Percentiles rank a stretch among this genome's conserved stretches.
Conservation (phyloP, 1,284 basidiomycete species). For the Naganishia sp. region DNA sequence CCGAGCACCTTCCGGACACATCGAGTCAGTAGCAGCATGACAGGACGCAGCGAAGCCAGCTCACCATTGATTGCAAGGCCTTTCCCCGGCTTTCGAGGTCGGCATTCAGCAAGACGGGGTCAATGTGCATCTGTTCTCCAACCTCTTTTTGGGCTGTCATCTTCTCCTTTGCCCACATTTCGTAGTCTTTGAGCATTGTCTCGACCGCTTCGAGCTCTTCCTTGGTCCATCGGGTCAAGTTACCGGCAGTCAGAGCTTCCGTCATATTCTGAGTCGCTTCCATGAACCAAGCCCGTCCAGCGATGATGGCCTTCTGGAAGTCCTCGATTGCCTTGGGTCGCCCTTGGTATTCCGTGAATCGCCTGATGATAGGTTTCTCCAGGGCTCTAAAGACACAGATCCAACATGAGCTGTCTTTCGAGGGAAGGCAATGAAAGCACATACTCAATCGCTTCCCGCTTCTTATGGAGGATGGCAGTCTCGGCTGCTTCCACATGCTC, state of each 20-base stretch:
- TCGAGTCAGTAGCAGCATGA: neutral
- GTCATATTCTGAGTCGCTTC: conserved; percentile 68
- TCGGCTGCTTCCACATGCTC: conserved; percentile 83
- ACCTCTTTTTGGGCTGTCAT: conserved; percentile 77
- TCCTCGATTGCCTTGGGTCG: conserved; percentile 64
- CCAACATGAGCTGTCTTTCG: conserved; percentile 1
- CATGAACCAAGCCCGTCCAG: conserved; percentile 71
- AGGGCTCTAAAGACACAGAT: conserved; percentile 60
- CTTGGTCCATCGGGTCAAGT: conserved; percentile 65
- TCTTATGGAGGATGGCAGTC: conserved; percentile 69
- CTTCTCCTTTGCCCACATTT: conserved; percentile 73
- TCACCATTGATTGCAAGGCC: conserved; percentile 72
- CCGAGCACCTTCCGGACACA: conserved; percentile 8
- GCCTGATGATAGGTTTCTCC: conserved; percentile 77
- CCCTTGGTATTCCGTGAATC: conserved; percentile 80
- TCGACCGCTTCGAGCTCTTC: conserved; percentile 79
- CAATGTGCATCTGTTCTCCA: conserved; percentile 63
- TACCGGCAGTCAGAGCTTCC: conserved; percentile 58
- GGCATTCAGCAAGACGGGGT: conserved; percentile 75
- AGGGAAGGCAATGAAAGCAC: conserved; percentile 45
- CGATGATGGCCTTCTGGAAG: conserved; percentile 65
- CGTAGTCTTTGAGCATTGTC: conserved; percentile 70
- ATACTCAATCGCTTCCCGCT: conserved; percentile 77
- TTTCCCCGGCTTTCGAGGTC: conserved; percentile 81
- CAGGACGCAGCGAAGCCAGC: conserved; percentile 17